A percentile compares a stretch with the other conserved stretches of the same genome.
phyloP scores from a whole-genome alignment of 495 filamentous ascomycete genomes.

The Delitschia confertaspora region DNA sequence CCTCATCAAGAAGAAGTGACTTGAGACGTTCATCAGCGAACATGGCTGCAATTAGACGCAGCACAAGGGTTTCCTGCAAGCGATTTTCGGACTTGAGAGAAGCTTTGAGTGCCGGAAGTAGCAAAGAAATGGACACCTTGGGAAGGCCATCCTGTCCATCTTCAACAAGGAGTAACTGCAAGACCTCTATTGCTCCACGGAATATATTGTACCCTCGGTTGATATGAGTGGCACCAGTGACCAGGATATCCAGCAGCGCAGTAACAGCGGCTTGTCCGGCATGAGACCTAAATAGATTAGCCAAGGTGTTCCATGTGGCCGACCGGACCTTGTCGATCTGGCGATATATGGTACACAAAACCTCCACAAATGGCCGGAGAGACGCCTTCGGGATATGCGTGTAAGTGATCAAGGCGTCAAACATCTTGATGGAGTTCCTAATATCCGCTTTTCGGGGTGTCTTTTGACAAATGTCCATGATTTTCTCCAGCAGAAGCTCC shows the following conservation, averaged over 20 bases:
- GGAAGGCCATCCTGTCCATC: constrained; percentile 21
- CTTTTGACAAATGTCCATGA: constrained; percentile 64
- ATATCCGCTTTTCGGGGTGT: constrained; percentile 68
- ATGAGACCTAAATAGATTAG: constrained; percentile 70
- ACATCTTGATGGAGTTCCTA: constrained; percentile 61
- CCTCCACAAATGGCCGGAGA: constrained; percentile 61
- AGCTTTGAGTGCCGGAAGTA: constrained; percentile 20
- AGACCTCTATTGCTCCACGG: constrained; percentile 27
- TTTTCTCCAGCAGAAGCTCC: constrained; percentile 53
- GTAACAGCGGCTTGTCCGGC: constrained; percentile 46
- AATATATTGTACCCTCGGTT: constrained; percentile 8
- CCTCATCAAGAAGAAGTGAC: constrained; percentile 19
- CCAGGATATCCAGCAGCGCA: constrained; percentile 25
- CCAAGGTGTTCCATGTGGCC: constrained; percentile 64
- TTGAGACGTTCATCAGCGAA: constrained; percentile 14
- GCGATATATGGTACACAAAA: constrained; percentile 74
- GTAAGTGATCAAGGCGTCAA: constrained; percentile 74
- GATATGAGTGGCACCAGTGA: constrained; percentile 6
- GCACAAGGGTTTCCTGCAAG: constrained; percentile 13
- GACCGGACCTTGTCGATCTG: constrained; percentile 60
- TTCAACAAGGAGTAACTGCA: constrained; percentile 25
- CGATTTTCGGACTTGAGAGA: constrained; percentile 10
- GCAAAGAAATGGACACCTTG: constrained; percentile 20
- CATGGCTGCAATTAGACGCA: constrained; percentile 16
- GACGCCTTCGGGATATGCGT: constrained; percentile 60